Percentiles rank a stretch among this genome's conserved stretches.
Conservation (phyloP, 2,329 filamentous ascomycete species). For the Pseudocercospora macadamiae region DNA sequence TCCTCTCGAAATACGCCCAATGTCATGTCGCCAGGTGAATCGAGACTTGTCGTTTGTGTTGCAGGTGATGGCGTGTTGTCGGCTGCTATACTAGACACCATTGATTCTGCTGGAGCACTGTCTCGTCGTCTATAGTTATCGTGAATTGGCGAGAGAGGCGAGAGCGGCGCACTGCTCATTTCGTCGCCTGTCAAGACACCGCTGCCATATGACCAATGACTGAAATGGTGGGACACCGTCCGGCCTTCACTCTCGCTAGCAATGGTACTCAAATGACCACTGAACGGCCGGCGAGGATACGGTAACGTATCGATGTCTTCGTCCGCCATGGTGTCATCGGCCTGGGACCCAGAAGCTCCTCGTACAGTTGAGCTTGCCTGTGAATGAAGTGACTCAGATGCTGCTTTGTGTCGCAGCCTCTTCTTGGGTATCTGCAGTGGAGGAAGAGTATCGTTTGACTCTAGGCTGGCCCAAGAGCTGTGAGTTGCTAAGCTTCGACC, state of each 20-base stretch:
- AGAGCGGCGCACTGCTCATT: slow-evolving; percentile 31
- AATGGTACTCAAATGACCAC: slow-evolving; percentile 41
- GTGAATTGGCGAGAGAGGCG: slow-evolving; percentile 27
- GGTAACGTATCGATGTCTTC: slow-evolving; percentile 36
- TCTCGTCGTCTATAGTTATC: slow-evolving; percentile 22
- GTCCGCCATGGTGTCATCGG: slow-evolving; percentile 28
- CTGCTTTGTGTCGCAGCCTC: slow-evolving; percentile 31
- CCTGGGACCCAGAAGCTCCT: slow-evolving; percentile 4
- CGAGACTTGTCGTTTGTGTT: slow-evolving; percentile 22
- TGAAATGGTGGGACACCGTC: slow-evolving; percentile 33
- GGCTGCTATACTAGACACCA: slow-evolving; percentile 16
- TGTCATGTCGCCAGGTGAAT: slow-evolving; percentile 36
- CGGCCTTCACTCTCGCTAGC: slow-evolving; percentile 39
- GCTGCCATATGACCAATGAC: slow-evolving; percentile 38
- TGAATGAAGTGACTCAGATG: slow-evolving; percentile 27
- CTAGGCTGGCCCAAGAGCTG: slow-evolving; percentile 31
- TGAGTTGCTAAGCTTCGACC: slow-evolving; percentile 26
- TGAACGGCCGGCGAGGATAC: slow-evolving; percentile 36
- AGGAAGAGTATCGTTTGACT: slow-evolving; percentile 34
- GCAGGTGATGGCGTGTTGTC: slow-evolving; percentile 18
- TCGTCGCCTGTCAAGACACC: slow-evolving; percentile 38
- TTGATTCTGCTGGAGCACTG: slow-evolving; percentile 32
- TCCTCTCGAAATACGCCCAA: slow-evolving; percentile 35
- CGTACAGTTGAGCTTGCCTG: slow-evolving; percentile 18
- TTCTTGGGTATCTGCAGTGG: slow-evolving; percentile 39